Conservation (phyloP, 768 basidiomycete species). For the Leccinum rimulosum region DNA sequence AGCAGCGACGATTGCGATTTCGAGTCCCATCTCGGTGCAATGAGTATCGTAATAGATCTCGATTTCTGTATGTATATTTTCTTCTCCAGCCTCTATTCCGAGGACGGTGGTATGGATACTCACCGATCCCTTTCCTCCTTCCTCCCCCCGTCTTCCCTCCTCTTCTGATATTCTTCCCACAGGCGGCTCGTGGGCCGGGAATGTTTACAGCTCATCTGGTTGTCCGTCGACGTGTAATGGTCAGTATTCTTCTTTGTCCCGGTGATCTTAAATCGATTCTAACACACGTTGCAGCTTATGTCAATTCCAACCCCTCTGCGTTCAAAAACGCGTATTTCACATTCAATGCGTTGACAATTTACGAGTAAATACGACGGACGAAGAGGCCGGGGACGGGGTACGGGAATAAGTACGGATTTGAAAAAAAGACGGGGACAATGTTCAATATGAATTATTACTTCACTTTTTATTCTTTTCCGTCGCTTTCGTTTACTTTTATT, state of each 20-base stretch:
- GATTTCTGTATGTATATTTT: conserved; percentile 24
- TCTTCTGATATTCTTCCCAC: background rate
- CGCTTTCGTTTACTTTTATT: no score
- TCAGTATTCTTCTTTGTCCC: conserved; percentile 7
- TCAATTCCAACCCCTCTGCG: conserved; percentile 37
- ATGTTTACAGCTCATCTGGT: conserved; percentile 19
- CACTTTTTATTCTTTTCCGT: no score
- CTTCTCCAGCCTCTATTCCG: background rate
- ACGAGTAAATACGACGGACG: conserved; percentile 19
- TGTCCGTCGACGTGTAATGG: conserved; percentile 31
- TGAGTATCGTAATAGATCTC: conserved; percentile 65
- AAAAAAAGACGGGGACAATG: background rate
- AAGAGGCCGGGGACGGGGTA: background rate
- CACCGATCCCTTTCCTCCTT: background rate
- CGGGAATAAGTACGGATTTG: background rate
- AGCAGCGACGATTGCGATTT: conserved; percentile 54
- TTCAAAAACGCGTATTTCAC: conserved; percentile 42
- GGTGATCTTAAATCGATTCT: no score
- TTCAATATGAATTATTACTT: background rate
- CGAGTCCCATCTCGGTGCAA: conserved; percentile 46
- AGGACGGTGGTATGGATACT: background rate
- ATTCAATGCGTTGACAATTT: conserved; percentile 38
- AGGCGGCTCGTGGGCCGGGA: conserved; percentile 32
- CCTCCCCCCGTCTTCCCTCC: background rate
- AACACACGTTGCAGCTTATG: conserved; percentile 20